Evolutionary conservation across 148 eudicot genomes (phyloP).

Genomic region (Cornus controversa): DNA sequence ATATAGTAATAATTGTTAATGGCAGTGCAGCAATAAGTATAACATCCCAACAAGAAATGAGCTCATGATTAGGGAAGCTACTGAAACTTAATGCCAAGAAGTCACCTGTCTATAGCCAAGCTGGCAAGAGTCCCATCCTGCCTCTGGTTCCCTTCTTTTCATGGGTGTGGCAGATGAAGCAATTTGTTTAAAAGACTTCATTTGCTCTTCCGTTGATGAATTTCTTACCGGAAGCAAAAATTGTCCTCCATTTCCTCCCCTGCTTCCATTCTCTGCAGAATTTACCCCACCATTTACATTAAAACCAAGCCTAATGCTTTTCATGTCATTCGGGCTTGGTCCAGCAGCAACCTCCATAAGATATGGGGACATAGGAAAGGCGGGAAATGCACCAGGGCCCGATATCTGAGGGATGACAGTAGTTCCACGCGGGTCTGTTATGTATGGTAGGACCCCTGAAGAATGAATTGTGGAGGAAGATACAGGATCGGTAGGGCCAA

Average conservation of each 20-base stretch:
- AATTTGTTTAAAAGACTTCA: constrained; percentile 23
- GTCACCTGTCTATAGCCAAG: constrained; percentile 31
- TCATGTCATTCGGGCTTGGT: constrained; percentile 19
- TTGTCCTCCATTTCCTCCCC: constrained; percentile 10
- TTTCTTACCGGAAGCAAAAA: constrained; percentile 22
- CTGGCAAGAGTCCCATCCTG: constrained; percentile 36
- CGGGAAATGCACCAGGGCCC: constrained; percentile 19
- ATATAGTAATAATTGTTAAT: background rate
- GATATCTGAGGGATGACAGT: constrained; percentile 26
- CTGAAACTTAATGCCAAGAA: constrained; percentile 24
- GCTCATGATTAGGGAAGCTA: background rate
- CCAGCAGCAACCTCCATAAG: constrained; percentile 28
- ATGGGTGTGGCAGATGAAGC: constrained; percentile 24
- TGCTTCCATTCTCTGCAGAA: constrained; percentile 29
- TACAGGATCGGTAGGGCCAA: constrained; percentile 21
- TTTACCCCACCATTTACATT: constrained; percentile 22
- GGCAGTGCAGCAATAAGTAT: background rate
- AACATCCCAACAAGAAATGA: background rate
- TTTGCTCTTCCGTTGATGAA: constrained; percentile 21
- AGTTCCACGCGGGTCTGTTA: constrained; percentile 23
- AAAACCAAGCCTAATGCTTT: constrained; percentile 25
- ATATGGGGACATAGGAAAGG: constrained; percentile 31
- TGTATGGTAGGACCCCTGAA: constrained; percentile 20
- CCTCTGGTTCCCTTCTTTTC: constrained; percentile 48
- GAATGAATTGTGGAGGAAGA: constrained; percentile 24